Conservation (phyloP, 306 rosid species). For the Alnus rubra region DNA sequence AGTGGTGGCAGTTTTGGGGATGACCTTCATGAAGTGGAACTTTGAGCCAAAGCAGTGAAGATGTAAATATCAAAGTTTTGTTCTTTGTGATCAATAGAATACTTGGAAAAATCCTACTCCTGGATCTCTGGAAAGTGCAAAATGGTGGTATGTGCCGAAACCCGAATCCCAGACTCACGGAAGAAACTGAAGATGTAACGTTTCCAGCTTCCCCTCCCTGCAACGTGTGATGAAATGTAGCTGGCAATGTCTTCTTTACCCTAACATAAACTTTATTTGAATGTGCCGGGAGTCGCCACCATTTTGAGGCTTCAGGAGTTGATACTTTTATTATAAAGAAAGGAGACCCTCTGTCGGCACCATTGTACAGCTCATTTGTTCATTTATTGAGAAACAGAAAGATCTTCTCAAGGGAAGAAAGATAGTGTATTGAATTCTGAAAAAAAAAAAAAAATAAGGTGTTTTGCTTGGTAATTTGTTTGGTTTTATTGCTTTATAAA, state of each 20-base stretch:
- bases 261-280: constrained; percentile 36
- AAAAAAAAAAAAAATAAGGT: constrained; percentile 23
- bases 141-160: constrained; percentile 37
- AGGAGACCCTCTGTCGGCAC: constrained; percentile 41
- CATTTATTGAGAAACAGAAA: constrained; percentile 49
- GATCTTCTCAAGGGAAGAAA: constrained; percentile 37
- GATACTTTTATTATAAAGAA: constrained; percentile 31
- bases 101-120: constrained; percentile 49
- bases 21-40: constrained; percentile 89
- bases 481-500: background rate
- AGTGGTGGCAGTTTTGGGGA: constrained; percentile 59
- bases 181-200: constrained; percentile 23
- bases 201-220: constrained; percentile 25
- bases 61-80: constrained; percentile 82
- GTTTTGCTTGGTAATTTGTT: constrained; percentile 25
- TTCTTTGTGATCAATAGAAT: constrained; percentile 48
- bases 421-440: constrained; percentile 39
- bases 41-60: constrained; percentile 52
- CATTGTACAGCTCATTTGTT: constrained; percentile 67
- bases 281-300: constrained; percentile 35
- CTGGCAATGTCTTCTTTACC: constrained; percentile 29
- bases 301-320: constrained; percentile 39
- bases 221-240: constrained; percentile 34
- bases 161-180: constrained; percentile 28
- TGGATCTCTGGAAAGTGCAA: constrained; percentile 40